phyloP scores from a whole-genome alignment of 2,329 filamentous ascomycete species.

The Eutypa lata region DNA sequence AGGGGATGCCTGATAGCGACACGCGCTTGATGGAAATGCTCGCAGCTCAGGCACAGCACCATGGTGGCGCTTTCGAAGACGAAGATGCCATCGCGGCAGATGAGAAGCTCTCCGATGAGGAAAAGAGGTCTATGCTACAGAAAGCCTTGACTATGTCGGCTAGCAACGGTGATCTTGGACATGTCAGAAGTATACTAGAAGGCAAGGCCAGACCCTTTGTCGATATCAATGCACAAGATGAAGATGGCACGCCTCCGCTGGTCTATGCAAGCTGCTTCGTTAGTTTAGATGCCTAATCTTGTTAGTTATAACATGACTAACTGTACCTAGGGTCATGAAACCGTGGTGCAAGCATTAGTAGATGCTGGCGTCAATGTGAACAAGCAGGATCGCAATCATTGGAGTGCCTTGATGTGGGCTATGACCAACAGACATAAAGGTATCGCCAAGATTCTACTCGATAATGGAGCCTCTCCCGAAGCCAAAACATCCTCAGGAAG shows the following conservation, averaged over 20 bases:
- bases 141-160: slow-evolving; percentile 91
- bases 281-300: slow-evolving; percentile 33
- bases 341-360: slow-evolving; percentile 79
- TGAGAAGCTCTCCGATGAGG: slow-evolving; percentile 66
- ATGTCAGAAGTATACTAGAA: slow-evolving; percentile 71
- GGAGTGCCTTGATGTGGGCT: slow-evolving; percentile 98
- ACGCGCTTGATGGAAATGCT: slow-evolving; percentile 92
- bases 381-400: slow-evolving; percentile 91
- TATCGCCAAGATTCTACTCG: slow-evolving; percentile 88
- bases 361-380: slow-evolving; percentile 86
- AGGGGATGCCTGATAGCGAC: slow-evolving; percentile 70
- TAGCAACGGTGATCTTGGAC: slow-evolving; percentile 87
- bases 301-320: slow-evolving; percentile 10
- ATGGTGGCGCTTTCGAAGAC: slow-evolving; percentile 70
- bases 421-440: slow-evolving; percentile 98
- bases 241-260: slow-evolving; percentile 92
- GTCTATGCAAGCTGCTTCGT: slow-evolving; percentile 99
- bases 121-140: slow-evolving; percentile 81
- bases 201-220: slow-evolving; percentile 74
- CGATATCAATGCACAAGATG: slow-evolving; percentile 83
- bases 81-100: slow-evolving; percentile 77
- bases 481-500: slow-evolving; percentile 91
- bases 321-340: slow-evolving; percentile 70
- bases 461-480: slow-evolving; percentile 92
- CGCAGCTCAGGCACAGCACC: slow-evolving; percentile 85